A percentile compares a stretch with the other conserved stretches of the same genome.
phyloP scores from a whole-genome alignment of 768 basidiomycete species.

The Termitomyces sp. region DNA sequence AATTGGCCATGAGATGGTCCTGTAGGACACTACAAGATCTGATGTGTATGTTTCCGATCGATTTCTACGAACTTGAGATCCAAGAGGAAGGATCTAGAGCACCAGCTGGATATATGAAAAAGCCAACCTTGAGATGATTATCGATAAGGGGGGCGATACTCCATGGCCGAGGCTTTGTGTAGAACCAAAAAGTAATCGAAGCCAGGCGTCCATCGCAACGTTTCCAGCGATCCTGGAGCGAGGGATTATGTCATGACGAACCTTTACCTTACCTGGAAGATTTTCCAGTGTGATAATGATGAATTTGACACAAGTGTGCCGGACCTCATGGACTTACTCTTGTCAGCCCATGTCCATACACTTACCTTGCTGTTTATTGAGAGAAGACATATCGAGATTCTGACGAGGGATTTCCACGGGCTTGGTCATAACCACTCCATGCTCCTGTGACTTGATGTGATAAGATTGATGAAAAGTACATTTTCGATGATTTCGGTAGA shows the following conservation, averaged over 20 bases:
- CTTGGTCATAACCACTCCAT: not conserved
- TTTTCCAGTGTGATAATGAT: not conserved
- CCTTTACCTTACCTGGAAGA: not conserved
- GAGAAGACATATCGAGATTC: conserved; percentile 6
- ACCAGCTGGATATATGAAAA: not conserved
- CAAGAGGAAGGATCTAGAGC: conserved; percentile 1
- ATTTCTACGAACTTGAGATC: conserved; percentile 9
- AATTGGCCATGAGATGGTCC: not conserved
- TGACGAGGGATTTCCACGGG: conserved; percentile 7
- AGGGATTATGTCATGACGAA: not conserved
- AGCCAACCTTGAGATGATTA: conserved; percentile 9
- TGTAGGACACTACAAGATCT: conserved; percentile 3
- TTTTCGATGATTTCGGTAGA: not conserved
- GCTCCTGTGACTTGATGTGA: not conserved
- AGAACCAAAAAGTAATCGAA: not conserved
- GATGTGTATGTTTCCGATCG: conserved; percentile 1
- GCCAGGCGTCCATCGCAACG: not conserved
- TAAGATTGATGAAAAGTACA: not conserved
- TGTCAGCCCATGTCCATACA: not conserved
- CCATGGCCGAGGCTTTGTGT: not conserved
- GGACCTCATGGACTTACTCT: not conserved
- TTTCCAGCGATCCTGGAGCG: not conserved
- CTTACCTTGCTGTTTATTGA: not conserved
- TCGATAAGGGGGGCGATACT: conserved; percentile 12
- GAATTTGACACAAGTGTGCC: not conserved